phyloP scores from a whole-genome alignment of 805 yeast species.

The Priceomyces medius region DNA sequence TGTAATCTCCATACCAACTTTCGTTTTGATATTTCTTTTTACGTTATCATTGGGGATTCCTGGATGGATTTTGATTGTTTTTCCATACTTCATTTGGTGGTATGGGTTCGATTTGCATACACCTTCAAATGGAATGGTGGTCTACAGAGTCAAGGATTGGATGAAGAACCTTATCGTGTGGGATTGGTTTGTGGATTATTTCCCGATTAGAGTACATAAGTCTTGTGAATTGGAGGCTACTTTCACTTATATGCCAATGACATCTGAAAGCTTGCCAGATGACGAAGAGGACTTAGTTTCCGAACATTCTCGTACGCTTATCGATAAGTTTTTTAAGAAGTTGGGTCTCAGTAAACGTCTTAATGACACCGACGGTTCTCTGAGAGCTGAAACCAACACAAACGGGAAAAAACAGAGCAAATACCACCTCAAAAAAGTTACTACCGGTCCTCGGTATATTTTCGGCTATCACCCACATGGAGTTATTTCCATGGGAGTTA shows the following conservation, averaged over 20 bases:
- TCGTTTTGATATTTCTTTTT: constrained; percentile 52
- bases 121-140: constrained; percentile 71
- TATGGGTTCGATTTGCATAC: constrained; percentile 60
- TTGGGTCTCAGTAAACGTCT: constrained; percentile 39
- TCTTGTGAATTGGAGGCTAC: constrained; percentile 74
- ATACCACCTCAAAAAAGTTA: constrained; percentile 24
- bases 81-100: constrained; percentile 59
- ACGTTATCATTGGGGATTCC: constrained; percentile 51
- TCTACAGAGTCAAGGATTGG: constrained; percentile 53
- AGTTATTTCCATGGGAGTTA: constrained; percentile 85
- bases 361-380: constrained; percentile 22
- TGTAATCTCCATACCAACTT: constrained; percentile 63
- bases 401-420: constrained; percentile 8
- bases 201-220: constrained; percentile 73
- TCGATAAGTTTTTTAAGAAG: constrained; percentile 34
- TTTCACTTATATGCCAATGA: constrained; percentile 41
- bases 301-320: constrained; percentile 33
- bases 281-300: constrained; percentile 45
- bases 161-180: constrained; percentile 60
- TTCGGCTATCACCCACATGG: constrained; percentile 98
- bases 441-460: constrained; percentile 72
- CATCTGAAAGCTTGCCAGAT: constrained; percentile 22
- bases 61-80: constrained; percentile 65
- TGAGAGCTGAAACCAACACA: constrained; percentile 9
- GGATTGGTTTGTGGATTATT: constrained; percentile 73